Evolutionary conservation across 345 rosid genomes (phyloP).

Genomic region (Sonneratia alba): DNA sequence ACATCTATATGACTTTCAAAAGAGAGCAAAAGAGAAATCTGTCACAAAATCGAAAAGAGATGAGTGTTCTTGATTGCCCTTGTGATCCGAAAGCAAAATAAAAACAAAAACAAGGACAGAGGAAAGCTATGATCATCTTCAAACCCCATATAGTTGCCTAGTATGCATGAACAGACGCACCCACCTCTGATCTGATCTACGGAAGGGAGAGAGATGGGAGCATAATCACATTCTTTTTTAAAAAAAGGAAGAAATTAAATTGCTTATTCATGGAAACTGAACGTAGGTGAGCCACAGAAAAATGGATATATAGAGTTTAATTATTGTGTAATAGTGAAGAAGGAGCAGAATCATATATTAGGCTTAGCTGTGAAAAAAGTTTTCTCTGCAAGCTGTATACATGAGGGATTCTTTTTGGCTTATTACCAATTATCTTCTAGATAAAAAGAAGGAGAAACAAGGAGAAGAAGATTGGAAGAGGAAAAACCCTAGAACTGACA

Average conservation of each 20-base stretch:
- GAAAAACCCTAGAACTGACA: not conserved
- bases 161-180: conserved; percentile 13
- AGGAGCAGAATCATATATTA: too few species aligned
- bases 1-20: not conserved
- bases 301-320: not conserved
- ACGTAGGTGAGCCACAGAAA: not conserved
- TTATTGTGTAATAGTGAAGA: too few species aligned
- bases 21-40: not conserved
- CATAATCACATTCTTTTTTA: not conserved
- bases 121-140: not conserved
- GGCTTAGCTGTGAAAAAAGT: too few species aligned
- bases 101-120: too few species aligned
- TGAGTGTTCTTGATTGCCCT: not conserved
- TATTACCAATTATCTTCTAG: not conserved
- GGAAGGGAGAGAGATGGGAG: conserved; percentile 13
- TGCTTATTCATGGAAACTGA: not conserved
- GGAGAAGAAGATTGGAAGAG: not conserved
- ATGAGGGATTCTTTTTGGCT: not conserved
- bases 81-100: not conserved
- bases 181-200: not conserved
- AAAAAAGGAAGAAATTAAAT: not conserved
- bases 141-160: not conserved
- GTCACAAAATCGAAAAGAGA: not conserved
- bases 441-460: not conserved
- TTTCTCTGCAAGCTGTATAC: not conserved